phyloP scores from a whole-genome alignment of 768 basidiomycete species.

The Tylopilus balloui region DNA sequence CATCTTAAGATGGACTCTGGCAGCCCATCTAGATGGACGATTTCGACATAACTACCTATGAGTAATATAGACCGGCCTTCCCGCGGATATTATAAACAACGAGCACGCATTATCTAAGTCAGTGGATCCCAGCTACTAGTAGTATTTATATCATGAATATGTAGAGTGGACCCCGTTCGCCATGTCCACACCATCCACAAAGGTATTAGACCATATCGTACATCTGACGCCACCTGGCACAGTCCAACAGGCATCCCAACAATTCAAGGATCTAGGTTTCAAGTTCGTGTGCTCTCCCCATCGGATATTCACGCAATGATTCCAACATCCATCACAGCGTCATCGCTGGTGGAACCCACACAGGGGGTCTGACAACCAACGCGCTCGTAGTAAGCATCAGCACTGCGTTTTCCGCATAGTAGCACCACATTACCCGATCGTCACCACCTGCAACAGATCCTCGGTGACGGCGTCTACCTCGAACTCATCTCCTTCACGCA shows the following conservation, averaged over 20 bases:
- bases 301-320: background rate
- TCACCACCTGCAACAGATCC: slow-evolving; percentile 11
- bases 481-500: slow-evolving; percentile 68
- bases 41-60: background rate
- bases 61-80: background rate
- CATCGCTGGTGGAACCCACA: slow-evolving; percentile 60
- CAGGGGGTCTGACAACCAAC: slow-evolving; percentile 59
- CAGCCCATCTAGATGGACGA: background rate
- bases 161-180: background rate
- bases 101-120: slow-evolving; percentile 1
- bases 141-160: background rate
- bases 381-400: slow-evolving; percentile 60
- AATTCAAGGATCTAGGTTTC: slow-evolving; percentile 63
- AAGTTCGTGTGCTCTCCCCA: slow-evolving; percentile 37
- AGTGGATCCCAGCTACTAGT: too few species aligned
- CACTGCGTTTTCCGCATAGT: background rate
- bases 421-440: background rate
- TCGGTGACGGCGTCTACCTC: slow-evolving; percentile 53
- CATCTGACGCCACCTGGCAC: slow-evolving; percentile 65
- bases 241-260: slow-evolving; percentile 43
- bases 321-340: slow-evolving; percentile 41
- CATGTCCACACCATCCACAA: slow-evolving; percentile 34
- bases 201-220: slow-evolving; percentile 62
- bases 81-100: background rate
- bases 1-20: background rate